A percentile compares a stretch with the other conserved stretches of the same genome.
These are phyloP conservation scores for Saccharum hybrid DNA, from an alignment of 202 grass and related monocot genomes.

Conservation along the genomic window DNA sequence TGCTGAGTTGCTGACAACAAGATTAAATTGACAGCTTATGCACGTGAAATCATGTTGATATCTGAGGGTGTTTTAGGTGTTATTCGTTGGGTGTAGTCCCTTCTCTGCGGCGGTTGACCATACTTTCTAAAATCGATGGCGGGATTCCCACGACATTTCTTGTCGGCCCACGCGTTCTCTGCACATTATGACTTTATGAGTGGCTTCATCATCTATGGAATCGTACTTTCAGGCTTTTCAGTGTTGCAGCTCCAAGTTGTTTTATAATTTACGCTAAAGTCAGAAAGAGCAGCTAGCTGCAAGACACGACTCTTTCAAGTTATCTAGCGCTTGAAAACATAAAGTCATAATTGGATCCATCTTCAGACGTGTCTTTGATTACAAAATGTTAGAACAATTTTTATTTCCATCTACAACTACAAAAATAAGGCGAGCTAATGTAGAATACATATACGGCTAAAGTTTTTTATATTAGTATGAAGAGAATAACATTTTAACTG, in stretches of 20 bases:
- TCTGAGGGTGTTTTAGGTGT: background rate
- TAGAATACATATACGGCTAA: too few relatives aligned
- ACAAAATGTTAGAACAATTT: too few relatives aligned
- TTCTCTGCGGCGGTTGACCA: background rate
- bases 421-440: too few relatives aligned
- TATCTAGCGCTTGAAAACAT: conserved; percentile 11
- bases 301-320: background rate
- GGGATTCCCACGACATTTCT: conserved; percentile 26
- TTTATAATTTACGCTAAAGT: background rate
- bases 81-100: background rate
- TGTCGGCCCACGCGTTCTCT: background rate
- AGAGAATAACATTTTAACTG: too few relatives aligned
- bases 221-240: conserved; percentile 32
- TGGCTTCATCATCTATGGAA: background rate
- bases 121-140: background rate
- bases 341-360: background rate
- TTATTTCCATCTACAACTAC: too few relatives aligned
- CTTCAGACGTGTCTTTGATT: background rate
- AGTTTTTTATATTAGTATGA: too few relatives aligned
- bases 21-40: background rate
- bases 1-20: background rate
- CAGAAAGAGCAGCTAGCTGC: background rate
- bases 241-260: background rate
- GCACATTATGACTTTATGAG: background rate
- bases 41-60: background rate